Percentiles rank a stretch among this genome's conserved stretches.
Conservation (phyloP, 192 early-diverging fungal genomes). For the Coemansia sp. region DNA sequence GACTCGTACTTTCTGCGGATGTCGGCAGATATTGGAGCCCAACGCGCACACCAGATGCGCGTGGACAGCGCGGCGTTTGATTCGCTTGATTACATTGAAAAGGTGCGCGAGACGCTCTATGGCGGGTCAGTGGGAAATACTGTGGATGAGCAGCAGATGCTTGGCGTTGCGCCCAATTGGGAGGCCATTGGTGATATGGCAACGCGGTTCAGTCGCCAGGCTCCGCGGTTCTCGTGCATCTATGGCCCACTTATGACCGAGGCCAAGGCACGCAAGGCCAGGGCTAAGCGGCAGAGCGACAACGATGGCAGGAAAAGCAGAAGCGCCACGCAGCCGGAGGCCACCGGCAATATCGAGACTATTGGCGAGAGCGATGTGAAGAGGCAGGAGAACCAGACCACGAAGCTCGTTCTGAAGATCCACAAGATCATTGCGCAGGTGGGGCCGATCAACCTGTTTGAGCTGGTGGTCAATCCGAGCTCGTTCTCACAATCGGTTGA, state of each 20-base stretch:
- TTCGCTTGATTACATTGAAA: constrained; percentile 73
- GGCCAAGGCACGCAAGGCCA: constrained; percentile 22
- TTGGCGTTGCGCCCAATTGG: constrained; percentile 60
- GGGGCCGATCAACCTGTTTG: constrained; percentile 73
- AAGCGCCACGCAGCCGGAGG: not conserved
- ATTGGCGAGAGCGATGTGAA: constrained; percentile 72
- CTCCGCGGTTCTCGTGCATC: constrained; percentile 77
- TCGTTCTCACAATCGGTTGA: constrained; percentile 94
- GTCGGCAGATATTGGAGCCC: constrained; percentile 70
- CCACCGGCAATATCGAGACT: constrained; percentile 37
- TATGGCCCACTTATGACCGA: constrained; percentile 55
- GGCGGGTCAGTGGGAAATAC: constrained; percentile 27
- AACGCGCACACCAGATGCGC: constrained; percentile 76
- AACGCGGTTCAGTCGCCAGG: constrained; percentile 53
- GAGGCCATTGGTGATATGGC: constrained; percentile 58
- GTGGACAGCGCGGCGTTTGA: constrained; percentile 76
- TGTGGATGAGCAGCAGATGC: constrained; percentile 52
- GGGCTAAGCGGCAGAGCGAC: constrained; percentile 3
- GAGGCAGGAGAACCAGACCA: constrained; percentile 84
- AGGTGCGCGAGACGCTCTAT: constrained; percentile 58
- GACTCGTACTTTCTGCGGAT: constrained; percentile 82
- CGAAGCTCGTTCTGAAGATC: constrained; percentile 74
- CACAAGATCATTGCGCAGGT: constrained; percentile 58
- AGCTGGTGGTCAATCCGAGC: constrained; percentile 85
- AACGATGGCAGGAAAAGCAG: not conserved